Evolutionary conservation across 148 eudicot species (phyloP).

Genomic region (Rhododendron mucronatum): DNA sequence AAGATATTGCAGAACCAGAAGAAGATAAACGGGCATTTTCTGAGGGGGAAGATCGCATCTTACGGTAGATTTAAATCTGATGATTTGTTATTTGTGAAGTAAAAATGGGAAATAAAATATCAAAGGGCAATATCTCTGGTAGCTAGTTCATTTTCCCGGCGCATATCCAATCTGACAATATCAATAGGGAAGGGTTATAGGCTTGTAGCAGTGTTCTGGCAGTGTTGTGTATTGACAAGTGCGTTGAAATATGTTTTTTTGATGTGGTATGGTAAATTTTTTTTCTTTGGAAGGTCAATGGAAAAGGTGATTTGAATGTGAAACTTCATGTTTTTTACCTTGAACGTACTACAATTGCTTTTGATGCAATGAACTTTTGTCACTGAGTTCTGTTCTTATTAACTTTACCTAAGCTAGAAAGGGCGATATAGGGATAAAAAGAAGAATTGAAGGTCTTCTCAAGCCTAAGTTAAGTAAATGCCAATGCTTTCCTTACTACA

Average conservation of each 20-base stretch:
- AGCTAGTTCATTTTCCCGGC: too few species aligned
- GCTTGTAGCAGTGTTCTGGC: too few species aligned
- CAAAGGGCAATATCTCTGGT: background rate
- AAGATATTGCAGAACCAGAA: conserved; percentile 55
- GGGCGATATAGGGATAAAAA: background rate
- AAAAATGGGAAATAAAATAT: background rate
- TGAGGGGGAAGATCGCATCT: conserved; percentile 67
- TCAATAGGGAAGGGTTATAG: background rate
- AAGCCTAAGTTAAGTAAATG: background rate
- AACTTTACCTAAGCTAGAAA: background rate
- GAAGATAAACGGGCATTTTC: conserved; percentile 68
- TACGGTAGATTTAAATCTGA: conserved; percentile 43
- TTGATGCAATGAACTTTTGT: background rate
- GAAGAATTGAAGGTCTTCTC: background rate
- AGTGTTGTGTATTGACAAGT: background rate
- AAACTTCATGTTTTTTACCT: background rate
- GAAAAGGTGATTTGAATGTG: background rate
- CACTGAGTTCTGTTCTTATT: background rate
- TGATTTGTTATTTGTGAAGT: background rate
- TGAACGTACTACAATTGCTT: background rate
- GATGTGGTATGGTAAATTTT: background rate
- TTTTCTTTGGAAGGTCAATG: background rate
- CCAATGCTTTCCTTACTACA: background rate
- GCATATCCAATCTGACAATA: background rate
- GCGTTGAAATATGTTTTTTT: background rate